Evolutionary conservation across 2,329 filamentous ascomycete species (phyloP).

Genomic region (Neodidymelliopsis sp.): DNA sequence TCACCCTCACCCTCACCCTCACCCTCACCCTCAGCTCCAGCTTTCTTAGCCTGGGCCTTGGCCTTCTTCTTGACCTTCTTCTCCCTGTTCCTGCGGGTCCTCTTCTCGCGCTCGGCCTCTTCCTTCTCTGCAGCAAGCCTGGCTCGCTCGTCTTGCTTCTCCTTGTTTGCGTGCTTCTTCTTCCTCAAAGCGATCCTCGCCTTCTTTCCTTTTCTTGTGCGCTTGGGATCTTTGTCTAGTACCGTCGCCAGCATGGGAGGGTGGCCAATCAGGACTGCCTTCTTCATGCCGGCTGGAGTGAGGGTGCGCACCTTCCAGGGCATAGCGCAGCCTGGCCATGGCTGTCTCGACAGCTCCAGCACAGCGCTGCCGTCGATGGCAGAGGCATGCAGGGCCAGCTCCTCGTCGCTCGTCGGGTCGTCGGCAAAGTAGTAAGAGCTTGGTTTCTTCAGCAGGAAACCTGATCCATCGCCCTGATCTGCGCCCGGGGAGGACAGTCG

Average conservation of each 20-base stretch:
- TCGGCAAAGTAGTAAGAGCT: constrained; percentile 47
- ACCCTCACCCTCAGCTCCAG: constrained; percentile 2
- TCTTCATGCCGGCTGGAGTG: constrained; percentile 40
- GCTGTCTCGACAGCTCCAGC: constrained; percentile 35
- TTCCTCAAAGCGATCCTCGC: constrained; percentile 44
- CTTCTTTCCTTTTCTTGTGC: constrained; percentile 46
- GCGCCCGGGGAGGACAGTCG: constrained; percentile 42
- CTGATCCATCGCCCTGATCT: constrained; percentile 31
- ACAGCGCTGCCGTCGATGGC: constrained; percentile 42
- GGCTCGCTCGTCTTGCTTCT: constrained; percentile 35
- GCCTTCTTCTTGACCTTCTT: constrained; percentile 50
- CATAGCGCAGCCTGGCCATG: constrained; percentile 46
- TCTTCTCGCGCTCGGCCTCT: constrained; percentile 46
- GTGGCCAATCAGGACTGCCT: constrained; percentile 41
- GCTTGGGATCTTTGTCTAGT: constrained; percentile 34
- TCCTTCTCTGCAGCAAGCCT: constrained; percentile 42
- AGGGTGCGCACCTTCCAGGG: constrained; percentile 47
- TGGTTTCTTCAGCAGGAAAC: constrained; percentile 40
- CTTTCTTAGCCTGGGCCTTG: constrained; percentile 44
- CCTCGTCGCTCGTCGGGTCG: constrained; percentile 32
- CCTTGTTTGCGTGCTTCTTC: constrained; percentile 37
- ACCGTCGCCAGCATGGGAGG: constrained; percentile 29
- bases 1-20: not conserved
- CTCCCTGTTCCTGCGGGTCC: constrained; percentile 46
- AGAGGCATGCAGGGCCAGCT: constrained; percentile 30